Evolutionary conservation across 2,329 filamentous ascomycete genomes (phyloP).

Genomic region (Purpureocillium takamizusanense): DNA sequence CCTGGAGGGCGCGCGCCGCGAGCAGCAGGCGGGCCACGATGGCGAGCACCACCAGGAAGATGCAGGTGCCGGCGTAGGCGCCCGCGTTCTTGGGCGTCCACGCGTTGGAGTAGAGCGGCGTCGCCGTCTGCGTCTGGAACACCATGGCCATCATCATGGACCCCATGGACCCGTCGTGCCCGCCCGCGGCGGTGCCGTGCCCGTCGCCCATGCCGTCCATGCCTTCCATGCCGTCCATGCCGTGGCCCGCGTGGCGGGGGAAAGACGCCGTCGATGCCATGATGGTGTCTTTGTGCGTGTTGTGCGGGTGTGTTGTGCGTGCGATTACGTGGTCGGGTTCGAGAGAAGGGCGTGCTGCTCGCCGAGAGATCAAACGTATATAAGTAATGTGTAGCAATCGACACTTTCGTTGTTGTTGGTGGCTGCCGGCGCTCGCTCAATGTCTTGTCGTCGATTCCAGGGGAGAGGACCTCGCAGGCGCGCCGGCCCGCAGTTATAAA

Average conservation of each 20-base stretch:
- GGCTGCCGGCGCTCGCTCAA: neutral
- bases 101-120: conserved; percentile 46
- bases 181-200: conserved; percentile 3
- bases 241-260: conserved; percentile 12
- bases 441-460: no score
- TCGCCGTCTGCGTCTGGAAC: conserved; percentile 50
- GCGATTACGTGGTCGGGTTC: no score
- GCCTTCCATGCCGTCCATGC: conserved; percentile 12
- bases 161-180: conserved; percentile 6
- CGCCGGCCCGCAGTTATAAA: no score
- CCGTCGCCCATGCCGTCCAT: conserved; percentile 5
- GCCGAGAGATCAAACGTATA: no score
- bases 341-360: no score
- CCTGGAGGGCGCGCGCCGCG: conserved; percentile 59
- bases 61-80: conserved; percentile 79
- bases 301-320: no score
- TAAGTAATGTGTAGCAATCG: no score
- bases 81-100: conserved; percentile 69
- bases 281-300: no score
- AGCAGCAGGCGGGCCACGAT: conserved; percentile 61
- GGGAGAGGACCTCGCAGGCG: no score
- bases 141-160: conserved; percentile 33
- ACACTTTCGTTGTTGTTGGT: neutral
- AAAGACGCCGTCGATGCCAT: no score
- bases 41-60: conserved; percentile 77